Percentiles rank a stretch among this genome's conserved stretches.
These are phyloP conservation scores for Globisporangium ultimum DNA, from an alignment of 352 stramenopile species.

Conservation along the genomic window DNA sequence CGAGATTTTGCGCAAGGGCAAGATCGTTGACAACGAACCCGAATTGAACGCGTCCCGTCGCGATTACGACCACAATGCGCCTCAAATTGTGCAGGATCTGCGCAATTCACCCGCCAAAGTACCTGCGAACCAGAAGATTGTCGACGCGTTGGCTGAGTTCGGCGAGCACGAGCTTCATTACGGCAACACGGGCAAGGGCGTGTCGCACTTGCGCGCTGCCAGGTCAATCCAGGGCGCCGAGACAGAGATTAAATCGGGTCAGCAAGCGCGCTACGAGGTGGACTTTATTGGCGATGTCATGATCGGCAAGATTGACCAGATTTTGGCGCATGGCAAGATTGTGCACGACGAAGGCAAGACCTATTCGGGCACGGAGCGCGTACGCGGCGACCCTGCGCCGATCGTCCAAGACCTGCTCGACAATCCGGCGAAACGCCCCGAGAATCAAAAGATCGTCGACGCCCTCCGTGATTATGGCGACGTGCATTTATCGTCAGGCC, in stretches of 20 bases:
- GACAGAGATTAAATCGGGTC: conserved; percentile 46
- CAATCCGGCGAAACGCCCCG: conserved; percentile 43
- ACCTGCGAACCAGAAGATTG: conserved; percentile 59
- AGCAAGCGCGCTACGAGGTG: conserved; percentile 36
- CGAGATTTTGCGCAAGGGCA: conserved; percentile 46
- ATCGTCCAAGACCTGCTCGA: conserved; percentile 67
- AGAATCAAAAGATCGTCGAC: conserved; percentile 73
- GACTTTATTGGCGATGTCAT: conserved; percentile 68
- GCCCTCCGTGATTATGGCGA: conserved; percentile 68
- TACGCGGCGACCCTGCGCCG: conserved; percentile 46
- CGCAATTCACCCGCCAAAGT: conserved; percentile 37
- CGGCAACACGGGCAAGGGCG: conserved; percentile 66
- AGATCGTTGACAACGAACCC: conserved; percentile 41
- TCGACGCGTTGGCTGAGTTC: conserved; percentile 62
- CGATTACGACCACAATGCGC: conserved; percentile 38
- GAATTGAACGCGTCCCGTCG: conserved; percentile 47
- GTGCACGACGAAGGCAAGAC: conserved; percentile 31
- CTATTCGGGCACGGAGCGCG: conserved; percentile 25
- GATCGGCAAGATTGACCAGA: conserved; percentile 78
- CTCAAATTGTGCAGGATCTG: conserved; percentile 49
- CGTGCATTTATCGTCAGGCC: conserved; percentile 56
- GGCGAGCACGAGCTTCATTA: conserved; percentile 73
- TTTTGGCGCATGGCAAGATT: conserved; percentile 63
- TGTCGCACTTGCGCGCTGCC: conserved; percentile 59
- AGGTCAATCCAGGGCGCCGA: conserved; percentile 56